Percentiles rank a stretch among this genome's conserved stretches.
phyloP scores from a whole-genome alignment of 306 rosid species.

The Notholithocarpus densiflorus region DNA sequence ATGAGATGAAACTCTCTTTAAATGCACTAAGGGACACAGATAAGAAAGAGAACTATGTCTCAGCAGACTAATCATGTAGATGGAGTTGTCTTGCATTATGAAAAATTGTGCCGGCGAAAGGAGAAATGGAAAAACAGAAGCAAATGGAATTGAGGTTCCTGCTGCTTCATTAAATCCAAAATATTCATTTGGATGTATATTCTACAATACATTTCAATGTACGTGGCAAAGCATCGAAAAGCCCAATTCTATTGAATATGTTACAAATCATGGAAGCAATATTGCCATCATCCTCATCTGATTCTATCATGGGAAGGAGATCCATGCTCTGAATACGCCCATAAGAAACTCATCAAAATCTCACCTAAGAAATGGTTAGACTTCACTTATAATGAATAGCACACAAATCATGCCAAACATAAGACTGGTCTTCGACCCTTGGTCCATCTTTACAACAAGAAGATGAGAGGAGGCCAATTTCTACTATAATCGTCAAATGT shows the following conservation, averaged over 20 bases:
- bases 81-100: not conserved
- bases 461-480: conserved; percentile 19
- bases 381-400: conserved; percentile 27
- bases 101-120: not conserved
- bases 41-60: not conserved
- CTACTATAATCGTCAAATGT: conserved; percentile 23
- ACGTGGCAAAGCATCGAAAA: conserved; percentile 21
- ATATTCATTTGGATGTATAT: conserved; percentile 14
- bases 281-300: conserved; percentile 27
- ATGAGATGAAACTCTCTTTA: not conserved
- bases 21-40: not conserved
- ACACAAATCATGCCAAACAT: conserved; percentile 29
- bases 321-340: conserved; percentile 18
- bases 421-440: conserved; percentile 24
- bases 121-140: not conserved
- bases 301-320: conserved; percentile 24
- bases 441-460: conserved; percentile 30
- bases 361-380: conserved; percentile 28
- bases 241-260: conserved; percentile 27
- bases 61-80: not conserved
- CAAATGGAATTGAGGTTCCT: conserved; percentile 19
- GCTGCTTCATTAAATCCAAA: conserved; percentile 15
- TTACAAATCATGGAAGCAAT: conserved; percentile 26
- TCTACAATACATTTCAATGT: conserved; percentile 25
- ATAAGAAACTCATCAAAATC: conserved; percentile 21